Conservation (phyloP, 352 stramenopile genomes). For the Globisporangium barbulae region DNA sequence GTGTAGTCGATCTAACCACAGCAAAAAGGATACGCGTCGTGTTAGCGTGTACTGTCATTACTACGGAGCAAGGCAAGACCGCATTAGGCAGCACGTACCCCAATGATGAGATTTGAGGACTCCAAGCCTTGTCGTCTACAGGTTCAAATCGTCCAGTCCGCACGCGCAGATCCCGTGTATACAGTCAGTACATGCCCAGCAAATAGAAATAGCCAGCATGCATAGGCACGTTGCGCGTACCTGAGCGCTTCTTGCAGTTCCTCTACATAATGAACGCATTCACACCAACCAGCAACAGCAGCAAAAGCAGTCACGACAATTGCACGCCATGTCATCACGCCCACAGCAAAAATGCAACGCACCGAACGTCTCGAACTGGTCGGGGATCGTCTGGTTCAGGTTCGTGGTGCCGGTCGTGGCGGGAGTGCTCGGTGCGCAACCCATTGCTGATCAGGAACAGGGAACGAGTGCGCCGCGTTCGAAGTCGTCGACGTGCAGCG, state of each 20-base stretch:
- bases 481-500: neutral
- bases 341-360: conserved; percentile 12
- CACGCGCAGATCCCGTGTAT: neutral
- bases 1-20: conserved; percentile 64
- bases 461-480: too few relatives aligned
- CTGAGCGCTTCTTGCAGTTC: conserved; percentile 65
- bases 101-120: conserved; percentile 69
- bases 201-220: neutral
- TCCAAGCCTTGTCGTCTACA: conserved; percentile 49
- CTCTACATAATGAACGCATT: conserved; percentile 26
- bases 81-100: conserved; percentile 28
- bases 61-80: neutral
- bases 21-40: neutral
- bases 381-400: conserved; percentile 42
- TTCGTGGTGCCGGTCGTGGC: conserved; percentile 2
- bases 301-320: neutral
- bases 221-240: conserved; percentile 11
- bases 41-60: neutral
- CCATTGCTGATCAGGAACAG: conserved; percentile 19
- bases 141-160: neutral
- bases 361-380: conserved; percentile 68
- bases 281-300: neutral
- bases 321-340: neutral
- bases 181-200: neutral
- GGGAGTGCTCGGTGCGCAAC: conserved; percentile 23